Percentiles rank a stretch among this genome's conserved stretches.
Evolutionary conservation across 106 monocot genomes (phyloP).

Genomic region (Acanthochlamys bracteata): DNA sequence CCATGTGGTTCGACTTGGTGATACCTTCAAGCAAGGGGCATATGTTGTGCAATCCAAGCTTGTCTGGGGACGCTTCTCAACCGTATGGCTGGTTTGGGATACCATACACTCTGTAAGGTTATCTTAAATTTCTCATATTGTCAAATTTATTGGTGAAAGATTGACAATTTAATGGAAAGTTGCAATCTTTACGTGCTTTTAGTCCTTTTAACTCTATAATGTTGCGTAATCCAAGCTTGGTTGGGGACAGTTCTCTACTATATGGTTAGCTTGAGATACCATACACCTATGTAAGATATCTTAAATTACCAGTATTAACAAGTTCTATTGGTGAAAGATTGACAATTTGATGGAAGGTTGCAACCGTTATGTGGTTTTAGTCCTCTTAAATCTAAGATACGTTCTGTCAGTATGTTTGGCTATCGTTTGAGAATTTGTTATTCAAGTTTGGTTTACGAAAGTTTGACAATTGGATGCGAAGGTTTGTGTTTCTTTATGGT

Average conservation of each 20-base stretch:
- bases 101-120: conserved; percentile 57
- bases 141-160: neutral
- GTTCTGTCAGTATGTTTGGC: no score
- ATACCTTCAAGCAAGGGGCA: conserved; percentile 86
- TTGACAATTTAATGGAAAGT: neutral
- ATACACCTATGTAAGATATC: conserved; percentile 48
- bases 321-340: neutral
- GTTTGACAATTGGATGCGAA: no score
- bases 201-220: conserved; percentile 7
- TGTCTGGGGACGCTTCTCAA: conserved; percentile 99
- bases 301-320: neutral
- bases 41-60: conserved; percentile 97
- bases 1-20: conserved; percentile 85
- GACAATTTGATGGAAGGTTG: neutral
- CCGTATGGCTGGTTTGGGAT: conserved; percentile 99
- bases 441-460: no score
- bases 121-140: neutral
- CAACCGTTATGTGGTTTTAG: neutral
- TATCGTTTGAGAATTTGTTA: no score
- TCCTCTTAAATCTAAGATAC: no score
- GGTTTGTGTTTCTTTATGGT: no score
- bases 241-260: conserved; percentile 99
- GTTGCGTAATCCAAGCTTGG: conserved; percentile 96
- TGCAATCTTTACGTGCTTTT: neutral
- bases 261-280: conserved; percentile 99